Base-by-base conservation (phyloP, 1,284 basidiomycete species). In the Cryptococcus jaspeensis region DNA sequence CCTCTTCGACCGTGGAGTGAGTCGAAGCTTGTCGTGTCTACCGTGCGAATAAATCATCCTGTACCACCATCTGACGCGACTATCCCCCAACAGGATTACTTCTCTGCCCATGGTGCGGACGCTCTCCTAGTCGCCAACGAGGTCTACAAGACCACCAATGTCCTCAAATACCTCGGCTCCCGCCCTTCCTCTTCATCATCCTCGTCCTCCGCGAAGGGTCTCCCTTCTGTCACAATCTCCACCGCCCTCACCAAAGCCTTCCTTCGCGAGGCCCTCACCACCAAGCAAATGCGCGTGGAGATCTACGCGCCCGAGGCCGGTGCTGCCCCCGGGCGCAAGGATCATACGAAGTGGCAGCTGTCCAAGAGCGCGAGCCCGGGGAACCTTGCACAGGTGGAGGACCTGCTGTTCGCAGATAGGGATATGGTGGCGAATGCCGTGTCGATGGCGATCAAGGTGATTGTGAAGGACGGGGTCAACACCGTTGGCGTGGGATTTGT, bases 321-420 rank as follows among this genome's bases (percentile, higher is more conserved):
- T 0, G 84, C 84, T 59, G 71, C 44, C 55, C 28, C 48, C 38
- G 48, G 48, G 23, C 59, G 65, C 23, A 92, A 88, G 77, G 89
- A 87, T 72, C 84, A 82, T 16, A 74, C 82, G 63, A 45, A 88
- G 84, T 78, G 93, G 92, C 79, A 79, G 32, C 70, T 96, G 44
- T 85, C 86, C 69, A 93, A 92, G 77, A 86, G 91, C 81, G 91
- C 87, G 62, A 58, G 81, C 64, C 96, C 96, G 0, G 96, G 96
- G 50, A 99, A 99, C 73, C 79, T 99, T 11, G 89, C 91, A 70
- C 87, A 89, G 28, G 86, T 99, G 15, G 96, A 99, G 76, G 96
- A 98, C 64, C 80, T 99, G 18, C 82, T 99, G 12, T 99, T 99
- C 74, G 82, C 82, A 23, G 86, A 88, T 64, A 85, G 86, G 8